Conservation (phyloP, 495 filamentous ascomycete species). For the Hypoxylon trugodes region DNA sequence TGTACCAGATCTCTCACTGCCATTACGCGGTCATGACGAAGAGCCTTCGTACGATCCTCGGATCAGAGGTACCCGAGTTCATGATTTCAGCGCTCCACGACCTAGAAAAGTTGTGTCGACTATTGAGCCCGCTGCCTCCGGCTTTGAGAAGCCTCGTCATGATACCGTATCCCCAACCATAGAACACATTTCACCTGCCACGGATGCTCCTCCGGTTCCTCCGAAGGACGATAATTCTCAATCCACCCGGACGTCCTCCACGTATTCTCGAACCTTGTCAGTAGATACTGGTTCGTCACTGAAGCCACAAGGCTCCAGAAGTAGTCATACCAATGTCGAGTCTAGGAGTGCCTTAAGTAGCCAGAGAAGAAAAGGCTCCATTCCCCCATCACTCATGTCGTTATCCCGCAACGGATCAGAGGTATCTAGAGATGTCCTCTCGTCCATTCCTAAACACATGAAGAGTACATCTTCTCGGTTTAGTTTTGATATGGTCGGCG, state of each 20-base stretch:
- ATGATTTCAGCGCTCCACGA: slow-evolving; percentile 89
- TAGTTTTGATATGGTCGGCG: slow-evolving; percentile 92
- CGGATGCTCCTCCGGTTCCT: slow-evolving; percentile 46
- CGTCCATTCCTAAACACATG: slow-evolving; percentile 74
- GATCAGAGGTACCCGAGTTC: slow-evolving; percentile 83
- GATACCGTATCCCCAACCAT: slow-evolving; percentile 21
- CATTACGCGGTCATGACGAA: slow-evolving; percentile 44
- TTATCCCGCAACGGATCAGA: slow-evolving; percentile 52
- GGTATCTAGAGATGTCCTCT: slow-evolving; percentile 54
- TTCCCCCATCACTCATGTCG: slow-evolving; percentile 41
- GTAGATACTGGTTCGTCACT: slow-evolving; percentile 16
- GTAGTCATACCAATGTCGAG: slow-evolving; percentile 7
- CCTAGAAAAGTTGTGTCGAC: slow-evolving; percentile 60
- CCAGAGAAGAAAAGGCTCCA: slow-evolving; percentile 49
- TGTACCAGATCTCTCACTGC: slow-evolving; percentile 58
- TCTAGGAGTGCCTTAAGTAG: slow-evolving; percentile 35
- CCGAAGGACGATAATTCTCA: slow-evolving; percentile 45
- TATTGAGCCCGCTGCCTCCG: slow-evolving; percentile 18
- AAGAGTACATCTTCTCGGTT: slow-evolving; percentile 89
- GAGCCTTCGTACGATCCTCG: slow-evolving; percentile 74
- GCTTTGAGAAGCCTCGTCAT: slow-evolving; percentile 26
- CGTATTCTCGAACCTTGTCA: slow-evolving; percentile 44
- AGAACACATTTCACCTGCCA: slow-evolving; percentile 11
- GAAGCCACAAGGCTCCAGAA: slow-evolving; percentile 37
- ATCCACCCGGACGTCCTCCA: slow-evolving; percentile 43